Conservation (phyloP, 164 flowering plant genomes). For the Protea cynaroides region DNA sequence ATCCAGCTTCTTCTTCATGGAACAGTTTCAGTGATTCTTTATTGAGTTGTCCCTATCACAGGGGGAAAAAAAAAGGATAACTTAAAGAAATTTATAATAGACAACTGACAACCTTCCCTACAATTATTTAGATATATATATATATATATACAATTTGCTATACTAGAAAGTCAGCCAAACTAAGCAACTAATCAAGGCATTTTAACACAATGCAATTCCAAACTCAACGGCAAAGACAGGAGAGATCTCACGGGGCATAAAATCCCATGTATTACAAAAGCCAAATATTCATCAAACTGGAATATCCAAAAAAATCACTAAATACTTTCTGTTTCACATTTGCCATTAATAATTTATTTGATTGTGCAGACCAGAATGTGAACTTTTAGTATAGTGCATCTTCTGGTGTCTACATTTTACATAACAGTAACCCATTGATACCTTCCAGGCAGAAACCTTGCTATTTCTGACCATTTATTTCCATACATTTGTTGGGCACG, state of each 20-base stretch:
- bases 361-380: too few species aligned
- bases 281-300: background rate
- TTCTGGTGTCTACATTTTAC: background rate
- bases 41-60: constrained; percentile 49
- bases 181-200: too few species aligned
- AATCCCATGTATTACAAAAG: background rate
- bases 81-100: background rate
- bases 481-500: constrained; percentile 37
- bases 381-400: background rate
- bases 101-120: background rate
- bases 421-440: constrained; percentile 9
- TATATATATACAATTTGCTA: background rate
- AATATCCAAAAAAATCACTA: background rate
- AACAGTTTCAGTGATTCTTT: constrained; percentile 64
- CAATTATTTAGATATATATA: background rate
- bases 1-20: constrained; percentile 40
- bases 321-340: too few species aligned
- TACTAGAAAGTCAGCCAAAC: background rate
- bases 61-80: background rate
- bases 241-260: background rate
- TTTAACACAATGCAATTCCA: too few species aligned
- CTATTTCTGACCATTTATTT: constrained; percentile 69
- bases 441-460: constrained; percentile 63
- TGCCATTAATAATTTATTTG: background rate
- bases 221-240: background rate